Evolutionary conservation across 2,329 filamentous ascomycete genomes (phyloP), one percentile per base, ranked within the genome.

Genomic region (Pseudogymnoascus sp.): DNA sequence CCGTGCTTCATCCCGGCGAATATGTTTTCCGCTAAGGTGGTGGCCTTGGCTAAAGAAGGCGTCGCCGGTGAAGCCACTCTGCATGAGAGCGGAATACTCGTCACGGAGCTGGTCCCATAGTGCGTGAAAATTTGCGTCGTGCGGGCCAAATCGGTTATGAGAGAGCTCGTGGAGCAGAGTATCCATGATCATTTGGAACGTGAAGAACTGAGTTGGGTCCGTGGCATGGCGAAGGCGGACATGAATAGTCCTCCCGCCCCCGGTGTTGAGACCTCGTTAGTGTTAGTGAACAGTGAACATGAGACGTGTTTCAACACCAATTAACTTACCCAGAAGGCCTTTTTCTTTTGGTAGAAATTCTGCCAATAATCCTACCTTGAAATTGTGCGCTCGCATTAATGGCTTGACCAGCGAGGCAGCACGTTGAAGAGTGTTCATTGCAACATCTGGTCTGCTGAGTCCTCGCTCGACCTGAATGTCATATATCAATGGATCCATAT

Each of bases 161-260:
- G 86, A 87, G 2, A 97, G 83, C 79, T 97, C 93, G 73, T 97
- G 93, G 19, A 97, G 84, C 86, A 97, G 89, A 0, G 93, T 97
- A 74, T 97, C 92, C 47, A 91, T 81, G 6, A 96, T 82, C 67
- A 89, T 80, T 71, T 97, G 91, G 64, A 93, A 77, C 1, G 89
- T 87, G 19, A 96, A 75, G 71, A 97, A 97, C 69, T 91, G 86
- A 40, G 79, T 85, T 8, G 83, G 81, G 72, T 96, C 90, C 69
- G 83, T 80, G 5, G 89, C 80, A 74, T 95, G 88, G 63, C 93
- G 87, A 64, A 97, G 78, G 47, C 93, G 86, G 21, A 97, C 79
- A 67, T 90, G 89, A 67, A 97, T 96, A 72, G 87, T 88, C 71
- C 87, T 81, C 4, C 91, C 92, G 16, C 76, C 76, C 71, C 93